A percentile compares a stretch with the other conserved stretches of the same genome.
Conservation (phyloP, 257 asterid genomes). For the Prunella vulgaris region DNA sequence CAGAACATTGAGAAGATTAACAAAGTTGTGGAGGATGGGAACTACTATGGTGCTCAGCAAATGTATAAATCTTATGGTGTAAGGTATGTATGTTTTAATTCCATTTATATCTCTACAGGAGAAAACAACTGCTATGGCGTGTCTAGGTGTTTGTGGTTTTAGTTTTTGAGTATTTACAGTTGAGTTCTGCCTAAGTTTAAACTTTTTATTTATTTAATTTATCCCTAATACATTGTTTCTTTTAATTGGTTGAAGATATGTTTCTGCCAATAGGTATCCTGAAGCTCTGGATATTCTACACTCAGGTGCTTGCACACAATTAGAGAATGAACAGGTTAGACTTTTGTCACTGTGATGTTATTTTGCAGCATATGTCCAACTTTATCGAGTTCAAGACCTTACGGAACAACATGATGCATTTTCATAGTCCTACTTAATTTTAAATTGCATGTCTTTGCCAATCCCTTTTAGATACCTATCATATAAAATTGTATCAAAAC, state of each 20-base stretch:
- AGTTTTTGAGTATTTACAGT: not conserved
- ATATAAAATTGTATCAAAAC: not conserved
- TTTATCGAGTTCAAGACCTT: not conserved
- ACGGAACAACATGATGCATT: not conserved
- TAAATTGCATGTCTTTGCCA: conserved; percentile 7
- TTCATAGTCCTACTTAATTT: not conserved
- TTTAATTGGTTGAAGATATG: conserved; percentile 47
- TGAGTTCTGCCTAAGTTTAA: not conserved
- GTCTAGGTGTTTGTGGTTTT: conserved; percentile 17
- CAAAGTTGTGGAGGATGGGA: conserved; percentile 72
- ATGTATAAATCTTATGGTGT: conserved; percentile 88
- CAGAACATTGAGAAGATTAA: conserved; percentile 79
- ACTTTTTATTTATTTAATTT: not conserved
- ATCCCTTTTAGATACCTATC: not conserved
- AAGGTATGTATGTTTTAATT: conserved; percentile 40
- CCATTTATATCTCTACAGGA: not conserved
- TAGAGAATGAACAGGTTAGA: conserved; percentile 77
- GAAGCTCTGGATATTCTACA: conserved; percentile 87
- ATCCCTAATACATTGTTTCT: not conserved
- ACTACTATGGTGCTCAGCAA: conserved; percentile 96
- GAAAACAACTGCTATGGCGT: conserved; percentile 52
- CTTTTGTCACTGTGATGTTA: not conserved
- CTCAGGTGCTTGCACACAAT: conserved; percentile 86
- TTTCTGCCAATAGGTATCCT: conserved; percentile 49
- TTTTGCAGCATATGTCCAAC: conserved; percentile 10